Percentiles rank a stretch among this genome's conserved stretches.
These are phyloP conservation scores for Leccinum arenicola DNA, from an alignment of 768 basidiomycete species.

Conservation along the genomic window DNA sequence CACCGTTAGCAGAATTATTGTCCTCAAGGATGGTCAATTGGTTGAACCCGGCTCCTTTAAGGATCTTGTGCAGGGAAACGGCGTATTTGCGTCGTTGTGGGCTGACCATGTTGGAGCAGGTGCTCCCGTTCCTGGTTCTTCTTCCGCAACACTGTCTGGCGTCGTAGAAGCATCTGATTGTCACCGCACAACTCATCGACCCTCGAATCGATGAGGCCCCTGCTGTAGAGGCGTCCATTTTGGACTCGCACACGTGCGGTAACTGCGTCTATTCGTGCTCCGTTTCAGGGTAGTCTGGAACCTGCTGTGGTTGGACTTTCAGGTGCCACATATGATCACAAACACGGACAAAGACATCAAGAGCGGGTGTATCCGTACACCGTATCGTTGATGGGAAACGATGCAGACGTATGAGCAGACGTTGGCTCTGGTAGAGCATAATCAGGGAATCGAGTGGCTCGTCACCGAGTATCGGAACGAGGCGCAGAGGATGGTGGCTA, in stretches of 20 bases:
- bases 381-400: too few relatives aligned
- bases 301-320: too few relatives aligned
- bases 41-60: conserved; percentile 77
- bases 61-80: conserved; percentile 69
- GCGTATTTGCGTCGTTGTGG: conserved; percentile 86
- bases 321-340: too few relatives aligned
- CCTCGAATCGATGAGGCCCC: conserved; percentile 19
- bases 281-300: neutral
- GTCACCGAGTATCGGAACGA: too few relatives aligned
- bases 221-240: conserved; percentile 3
- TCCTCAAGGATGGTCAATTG: conserved; percentile 87
- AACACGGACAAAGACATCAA: too few relatives aligned
- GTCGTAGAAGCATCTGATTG: conserved; percentile 26
- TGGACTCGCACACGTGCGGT: conserved; percentile 17
- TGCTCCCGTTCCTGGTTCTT: conserved; percentile 36
- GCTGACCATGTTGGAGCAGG: conserved; percentile 72
- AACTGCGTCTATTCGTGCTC: conserved; percentile 15
- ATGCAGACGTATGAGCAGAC: too few relatives aligned
- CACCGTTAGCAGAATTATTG: conserved; percentile 62
- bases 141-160: conserved; percentile 25
- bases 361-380: too few relatives aligned
- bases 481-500: too few relatives aligned
- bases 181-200: conserved; percentile 18
- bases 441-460: too few relatives aligned
- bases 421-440: too few relatives aligned